Evolutionary conservation across 345 rosid genomes (phyloP).

Genomic region (Lumnitzera littorea): DNA sequence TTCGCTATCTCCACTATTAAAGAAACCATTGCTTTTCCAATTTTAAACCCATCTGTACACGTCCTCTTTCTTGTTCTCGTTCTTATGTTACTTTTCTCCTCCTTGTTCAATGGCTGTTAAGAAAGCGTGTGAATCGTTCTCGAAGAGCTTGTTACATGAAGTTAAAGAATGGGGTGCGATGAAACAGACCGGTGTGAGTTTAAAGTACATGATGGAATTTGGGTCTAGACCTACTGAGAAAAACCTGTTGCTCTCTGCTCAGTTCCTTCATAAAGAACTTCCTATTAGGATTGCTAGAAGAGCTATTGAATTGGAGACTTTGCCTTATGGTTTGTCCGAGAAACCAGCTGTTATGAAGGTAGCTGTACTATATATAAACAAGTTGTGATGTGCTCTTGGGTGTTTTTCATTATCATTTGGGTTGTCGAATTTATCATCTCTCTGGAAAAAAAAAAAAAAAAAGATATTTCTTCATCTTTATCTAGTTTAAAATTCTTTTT

Average conservation of each 20-base stretch:
- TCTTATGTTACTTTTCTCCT: neutral
- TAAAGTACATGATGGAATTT: constrained; percentile 94
- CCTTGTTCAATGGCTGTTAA: constrained; percentile 56
- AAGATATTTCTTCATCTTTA: too few species aligned
- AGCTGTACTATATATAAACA: neutral
- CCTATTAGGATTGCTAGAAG: constrained; percentile 80
- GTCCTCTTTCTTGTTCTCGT: neutral
- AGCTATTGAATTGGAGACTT: constrained; percentile 69
- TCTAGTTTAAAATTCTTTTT: too few species aligned
- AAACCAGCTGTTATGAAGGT: constrained; percentile 82
- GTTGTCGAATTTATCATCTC: neutral
- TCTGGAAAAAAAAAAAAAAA: too few species aligned
- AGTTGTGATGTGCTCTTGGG: neutral
- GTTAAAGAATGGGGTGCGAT: constrained; percentile 77
- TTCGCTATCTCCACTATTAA: too few species aligned
- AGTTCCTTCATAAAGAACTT: constrained; percentile 84
- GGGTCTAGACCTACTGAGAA: constrained; percentile 60
- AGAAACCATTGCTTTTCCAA: too few species aligned
- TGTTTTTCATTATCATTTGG: neutral
- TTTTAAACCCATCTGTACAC: too few species aligned
- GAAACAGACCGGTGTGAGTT: constrained; percentile 90
- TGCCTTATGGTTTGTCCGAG: constrained; percentile 76
- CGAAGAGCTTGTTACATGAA: constrained; percentile 67
- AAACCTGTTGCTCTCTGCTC: constrained; percentile 70
- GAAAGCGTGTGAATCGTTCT: constrained; percentile 42